phyloP scores from a whole-genome alignment of 2,329 filamentous ascomycete species.

The Eutypella sp. region DNA sequence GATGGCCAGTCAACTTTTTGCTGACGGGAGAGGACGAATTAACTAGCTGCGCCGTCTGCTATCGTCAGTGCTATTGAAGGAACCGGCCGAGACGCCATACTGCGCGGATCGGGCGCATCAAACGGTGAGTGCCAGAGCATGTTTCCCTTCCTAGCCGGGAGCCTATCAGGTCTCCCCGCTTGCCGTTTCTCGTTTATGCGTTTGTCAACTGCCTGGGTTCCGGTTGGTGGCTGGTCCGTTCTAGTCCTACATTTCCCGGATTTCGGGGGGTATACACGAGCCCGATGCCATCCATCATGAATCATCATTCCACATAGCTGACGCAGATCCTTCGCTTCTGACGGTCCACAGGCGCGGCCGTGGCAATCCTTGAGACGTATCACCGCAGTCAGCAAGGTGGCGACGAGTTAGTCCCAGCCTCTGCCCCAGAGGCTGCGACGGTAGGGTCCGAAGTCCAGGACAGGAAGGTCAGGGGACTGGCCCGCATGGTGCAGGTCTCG shows the following conservation, averaged over 20 bases:
- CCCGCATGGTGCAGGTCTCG: conserved; percentile 88
- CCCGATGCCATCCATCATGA: too few relatives aligned
- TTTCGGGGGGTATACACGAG: neutral
- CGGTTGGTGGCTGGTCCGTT: neutral
- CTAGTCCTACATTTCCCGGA: conserved; percentile 1
- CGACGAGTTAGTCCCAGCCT: conserved; percentile 26
- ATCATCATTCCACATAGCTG: conserved; percentile 13
- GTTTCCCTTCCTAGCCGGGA: conserved; percentile 11
- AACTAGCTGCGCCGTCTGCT: conserved; percentile 77
- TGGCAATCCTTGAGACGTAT: conserved; percentile 90
- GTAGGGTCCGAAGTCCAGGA: conserved; percentile 27
- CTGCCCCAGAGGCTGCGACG: conserved; percentile 29
- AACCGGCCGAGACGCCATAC: conserved; percentile 88
- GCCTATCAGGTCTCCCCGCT: conserved; percentile 1
- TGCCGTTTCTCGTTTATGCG: conserved; percentile 7
- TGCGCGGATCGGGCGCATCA: conserved; percentile 80
- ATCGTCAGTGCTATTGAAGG: conserved; percentile 85
- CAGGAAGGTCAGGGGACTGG: conserved; percentile 73
- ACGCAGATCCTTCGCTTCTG: conserved; percentile 11
- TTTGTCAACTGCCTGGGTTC: conserved; percentile 1
- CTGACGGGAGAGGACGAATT: conserved; percentile 2
- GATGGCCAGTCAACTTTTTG: neutral
- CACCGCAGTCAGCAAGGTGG: conserved; percentile 51
- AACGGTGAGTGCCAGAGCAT: conserved; percentile 59
- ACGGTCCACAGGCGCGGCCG: conserved; percentile 61